Evolutionary conservation across 1,284 basidiomycete species (phyloP), one percentile per base, ranked within the genome.

Genomic region (Anthracocystis walkeri): DNA sequence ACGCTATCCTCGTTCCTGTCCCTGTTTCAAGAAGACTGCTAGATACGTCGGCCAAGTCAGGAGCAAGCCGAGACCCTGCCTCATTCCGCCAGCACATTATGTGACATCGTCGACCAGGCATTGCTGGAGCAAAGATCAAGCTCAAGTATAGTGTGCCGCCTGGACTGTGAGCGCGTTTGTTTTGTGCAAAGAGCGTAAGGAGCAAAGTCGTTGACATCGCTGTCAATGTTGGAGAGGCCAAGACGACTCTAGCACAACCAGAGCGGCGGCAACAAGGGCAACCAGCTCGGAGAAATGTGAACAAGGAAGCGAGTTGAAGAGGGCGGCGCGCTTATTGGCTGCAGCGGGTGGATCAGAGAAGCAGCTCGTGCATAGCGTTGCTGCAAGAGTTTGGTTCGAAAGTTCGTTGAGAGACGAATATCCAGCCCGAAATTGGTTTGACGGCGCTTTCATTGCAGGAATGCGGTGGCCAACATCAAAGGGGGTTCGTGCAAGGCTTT

Each of bases 351-450:
- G 58, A 62, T 62, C 65, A 53, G 29, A 35, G 18, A 41, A 59
- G 66, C 56, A 59, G 51, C 52, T 63, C 55, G 56, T 68, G 66
- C 60, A 63, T 55, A 25, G 46, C 42, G 35, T 25, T 51, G 33
- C 31, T 54, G 59, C 65, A 62, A 38, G n/a, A n/a, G 44, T 58
- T 48, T 41, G 45, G 14, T n/a, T 51, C 41, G 27, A 48, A 48
- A 29, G n/a, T n/a, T 29, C 27, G 6, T 42, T 48, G 16, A 16
- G 29, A 29, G 27, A 29, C n/a, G 8, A 16, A 29, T 12, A 31
- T n/a, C 21, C 44, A 45, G 44, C 23, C 23, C 44, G 23, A 45
- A 14, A 14, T 16, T 45, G 3, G 8, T 45, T 27, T 14, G 3
- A 14, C 44, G 14, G 25, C 44, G 23, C 12, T n/a, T n/a, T n/a